Evolutionary conservation across 2,329 filamentous ascomycete species (phyloP).

Genomic region (Aspergillus viridinutans): DNA sequence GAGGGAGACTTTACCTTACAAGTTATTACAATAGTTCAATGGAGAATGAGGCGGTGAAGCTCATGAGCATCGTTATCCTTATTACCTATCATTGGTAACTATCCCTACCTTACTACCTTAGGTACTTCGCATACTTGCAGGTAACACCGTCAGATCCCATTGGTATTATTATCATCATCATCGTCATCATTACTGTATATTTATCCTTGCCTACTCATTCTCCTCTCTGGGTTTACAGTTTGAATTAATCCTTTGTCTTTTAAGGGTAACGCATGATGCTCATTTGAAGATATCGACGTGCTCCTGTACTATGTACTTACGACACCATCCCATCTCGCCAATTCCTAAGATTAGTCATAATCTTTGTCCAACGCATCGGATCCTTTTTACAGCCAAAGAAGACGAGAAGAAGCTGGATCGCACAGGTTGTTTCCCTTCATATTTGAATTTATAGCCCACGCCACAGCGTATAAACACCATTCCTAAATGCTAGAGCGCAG

Average conservation of each 20-base stretch:
- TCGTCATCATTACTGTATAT: neutral
- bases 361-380: neutral
- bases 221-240: too few species aligned
- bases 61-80: neutral
- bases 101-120: neutral
- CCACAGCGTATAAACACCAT: neutral
- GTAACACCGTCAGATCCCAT: neutral
- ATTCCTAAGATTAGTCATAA: neutral
- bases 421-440: neutral
- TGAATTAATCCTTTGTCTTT: neutral
- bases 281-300: neutral
- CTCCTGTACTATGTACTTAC: neutral
- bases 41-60: conserved; percentile 24
- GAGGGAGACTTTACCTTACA: too few species aligned
- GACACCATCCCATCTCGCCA: neutral
- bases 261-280: neutral
- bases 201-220: too few species aligned
- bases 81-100: neutral
- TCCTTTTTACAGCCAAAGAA: neutral
- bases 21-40: too few species aligned
- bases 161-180: neutral
- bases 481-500: neutral
- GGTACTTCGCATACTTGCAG: neutral
- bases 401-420: neutral
- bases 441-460: neutral